A percentile compares a stretch with the other conserved stretches of the same genome.
Evolutionary conservation across 2,329 filamentous ascomycete genomes (phyloP).

Genomic region (Mariannaea elegans): DNA sequence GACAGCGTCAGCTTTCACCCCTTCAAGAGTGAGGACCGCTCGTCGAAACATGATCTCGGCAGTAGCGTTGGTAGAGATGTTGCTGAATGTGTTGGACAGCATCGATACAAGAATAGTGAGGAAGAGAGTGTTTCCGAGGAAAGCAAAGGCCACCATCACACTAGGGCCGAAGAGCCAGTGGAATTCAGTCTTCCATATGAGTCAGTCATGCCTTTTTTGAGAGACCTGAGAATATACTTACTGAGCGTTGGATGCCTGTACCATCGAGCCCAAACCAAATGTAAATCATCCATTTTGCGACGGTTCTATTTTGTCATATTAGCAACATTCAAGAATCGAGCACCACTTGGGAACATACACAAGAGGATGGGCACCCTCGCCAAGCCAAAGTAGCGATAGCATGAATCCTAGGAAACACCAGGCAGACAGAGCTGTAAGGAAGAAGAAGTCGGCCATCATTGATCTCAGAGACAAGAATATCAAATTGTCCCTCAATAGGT

Average conservation of each 20-base stretch:
- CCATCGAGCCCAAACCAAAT: conserved; percentile 91
- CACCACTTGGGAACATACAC: conserved; percentile 52
- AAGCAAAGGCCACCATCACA: conserved; percentile 85
- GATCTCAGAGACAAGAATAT: conserved; percentile 82
- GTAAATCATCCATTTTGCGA: conserved; percentile 91
- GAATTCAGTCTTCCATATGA: conserved; percentile 65
- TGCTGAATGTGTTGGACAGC: conserved; percentile 84
- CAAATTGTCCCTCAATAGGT: conserved; percentile 83
- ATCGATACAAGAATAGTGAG: conserved; percentile 90
- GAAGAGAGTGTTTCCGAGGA: conserved; percentile 87
- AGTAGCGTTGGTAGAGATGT: conserved; percentile 77
- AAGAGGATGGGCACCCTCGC: conserved; percentile 67
- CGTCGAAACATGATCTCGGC: conserved; percentile 87
- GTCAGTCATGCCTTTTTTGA: conserved; percentile 15
- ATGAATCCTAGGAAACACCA: conserved; percentile 90
- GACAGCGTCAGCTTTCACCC: conserved; percentile 84
- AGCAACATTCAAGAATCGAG: conserved; percentile 7
- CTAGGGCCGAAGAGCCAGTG: conserved; percentile 82
- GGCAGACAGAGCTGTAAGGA: conserved; percentile 76
- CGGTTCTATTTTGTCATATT: conserved; percentile 58
- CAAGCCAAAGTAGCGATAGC: conserved; percentile 81
- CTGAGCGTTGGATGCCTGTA: conserved; percentile 67
- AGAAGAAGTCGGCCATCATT: conserved; percentile 88
- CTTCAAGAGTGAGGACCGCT: conserved; percentile 84
- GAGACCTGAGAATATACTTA: conserved; percentile 40